Base-by-base conservation (phyloP, 495 filamentous ascomycete genomes). In the Clohesyomyces aquaticus region DNA sequence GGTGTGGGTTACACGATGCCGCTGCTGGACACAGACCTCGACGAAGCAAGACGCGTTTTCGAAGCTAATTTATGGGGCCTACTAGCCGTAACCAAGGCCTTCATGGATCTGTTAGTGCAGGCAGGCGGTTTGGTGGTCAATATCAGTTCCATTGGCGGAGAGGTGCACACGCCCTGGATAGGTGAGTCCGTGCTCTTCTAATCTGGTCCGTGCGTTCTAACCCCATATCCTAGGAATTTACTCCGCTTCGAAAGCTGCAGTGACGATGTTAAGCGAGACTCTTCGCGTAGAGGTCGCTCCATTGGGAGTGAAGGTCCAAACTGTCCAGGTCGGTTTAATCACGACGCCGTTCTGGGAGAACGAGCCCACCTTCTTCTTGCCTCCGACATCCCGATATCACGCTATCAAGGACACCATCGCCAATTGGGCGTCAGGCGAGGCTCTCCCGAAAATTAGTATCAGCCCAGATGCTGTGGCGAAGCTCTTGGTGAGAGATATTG, bases 1-100 rank as follows among this genome's bases (percentile, higher is more conserved):
- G 80, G 72, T 14, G 6, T 23, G 3, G 57, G 42, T 2, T 45
- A 19, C n/a, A 23, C 25, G 8, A 43, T 56, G 21, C 50, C 59
- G 52, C 6, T 43, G 8, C n/a, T 49, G 18, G 59, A 62, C 23
- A 16, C 22, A 12, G 25, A 21, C 49, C 28, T 62, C 2, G 48
- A 54, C 29, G 38, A 41, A 23, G 48, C 25, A 2, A 41, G 23
- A 18, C 10, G 21, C 11, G 26, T 54, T 10, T 54, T 54, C 19
- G 51, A 54, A 12, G 3, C 21, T 3, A 54, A 54, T 26, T 4
- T 54, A 4, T 54, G 9, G 9, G 51, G 51, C 3, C 10, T 38
- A 3, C 51, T 54, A 4, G 51, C 9, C 4, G 28, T 41, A 28
- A 54, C 28, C 27, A 12, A 54, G 29, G 51, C 51, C 11, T 54